Base-by-base conservation (phyloP, 768 basidiomycete species). In the Rhodosporidiobolus sp. region DNA sequence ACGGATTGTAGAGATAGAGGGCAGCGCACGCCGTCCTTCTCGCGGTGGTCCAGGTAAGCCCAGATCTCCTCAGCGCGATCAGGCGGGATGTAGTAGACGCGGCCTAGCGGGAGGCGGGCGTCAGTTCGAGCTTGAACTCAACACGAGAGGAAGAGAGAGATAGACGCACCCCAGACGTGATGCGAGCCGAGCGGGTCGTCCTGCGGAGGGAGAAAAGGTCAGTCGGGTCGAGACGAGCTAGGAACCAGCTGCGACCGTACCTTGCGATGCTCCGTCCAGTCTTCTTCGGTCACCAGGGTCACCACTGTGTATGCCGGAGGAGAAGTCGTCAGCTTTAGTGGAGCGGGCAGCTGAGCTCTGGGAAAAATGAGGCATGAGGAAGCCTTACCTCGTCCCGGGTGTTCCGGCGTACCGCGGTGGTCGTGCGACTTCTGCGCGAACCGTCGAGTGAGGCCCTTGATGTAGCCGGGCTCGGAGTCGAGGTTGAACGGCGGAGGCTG, bases 361-460 rank as follows among this genome's bases (percentile, higher is more conserved):
- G 22, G 30, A 10, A 19, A 49, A 49, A 6, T 24, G 17, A 8
- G 26, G 8, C 2, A 11, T 7, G 30, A 35, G 20, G 19, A 26
- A 24, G 24, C 48, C 74, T 34, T 55, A 75, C 74, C 74, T 63
- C 74, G 70, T 1, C 74, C 74, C 0, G 74, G 74, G 20, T 26
- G 89, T 83, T 92, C 89, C 4, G 88, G 90, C 0, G 92, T 94
- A 28, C 94, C 94, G 19, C 94, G 86, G 81, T 97, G 94, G 79
- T 97, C 94, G 79, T 92, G 90, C 67, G 92, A 94, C 79, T 87
- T 86, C 81, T 95, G 92, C 0, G 93, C 91, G 77, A 96, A 96
- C 35, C 94, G 84, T 3, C 93, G 86, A 0, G 94, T 90, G 71
- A 92, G 93, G 46, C 91, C 91, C 82, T 93, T 95, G 75, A 96